These are phyloP conservation scores for Volvox reticuliferus DNA, from an alignment of 139 green algal species.

Conservation along the genomic window DNA sequence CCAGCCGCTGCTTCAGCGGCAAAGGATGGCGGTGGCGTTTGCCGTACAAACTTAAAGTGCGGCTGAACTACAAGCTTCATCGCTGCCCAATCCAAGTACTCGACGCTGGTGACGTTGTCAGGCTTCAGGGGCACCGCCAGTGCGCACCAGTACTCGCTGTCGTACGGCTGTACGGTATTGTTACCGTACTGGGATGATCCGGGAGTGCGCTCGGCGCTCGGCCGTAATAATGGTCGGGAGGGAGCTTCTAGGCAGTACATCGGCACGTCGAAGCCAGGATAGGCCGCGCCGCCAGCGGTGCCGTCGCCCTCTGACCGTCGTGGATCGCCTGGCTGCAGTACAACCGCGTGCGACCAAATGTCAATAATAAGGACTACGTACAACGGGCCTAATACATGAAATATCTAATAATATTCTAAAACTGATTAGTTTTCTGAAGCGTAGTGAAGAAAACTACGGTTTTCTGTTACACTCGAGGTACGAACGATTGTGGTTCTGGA, in stretches of 20 bases:
- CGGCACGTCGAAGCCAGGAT: not conserved
- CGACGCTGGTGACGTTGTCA: not conserved
- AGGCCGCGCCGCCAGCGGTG: not conserved
- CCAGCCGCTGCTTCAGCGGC: not conserved
- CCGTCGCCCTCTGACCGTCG: not conserved
- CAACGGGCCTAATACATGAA: too few species aligned
- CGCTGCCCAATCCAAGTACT: not conserved
- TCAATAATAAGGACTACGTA: too few species aligned
- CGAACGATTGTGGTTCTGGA: too few species aligned
- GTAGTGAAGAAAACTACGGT: too few species aligned
- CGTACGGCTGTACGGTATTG: not conserved
- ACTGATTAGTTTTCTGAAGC: too few species aligned
- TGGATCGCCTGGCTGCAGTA: not conserved
- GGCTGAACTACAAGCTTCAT: constrained; percentile 34
- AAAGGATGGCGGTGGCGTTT: not conserved
- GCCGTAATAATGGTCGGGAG: not conserved
- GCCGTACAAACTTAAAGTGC: not conserved
- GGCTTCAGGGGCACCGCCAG: not conserved
- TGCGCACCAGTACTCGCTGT: constrained; percentile 3
- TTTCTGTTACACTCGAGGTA: too few species aligned
- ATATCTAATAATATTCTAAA: too few species aligned
- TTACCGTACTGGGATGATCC: not conserved
- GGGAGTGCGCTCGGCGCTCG: not conserved
- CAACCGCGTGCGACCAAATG: too few species aligned
- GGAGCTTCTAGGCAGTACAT: constrained; percentile 32